Evolutionary conservation across 2,329 filamentous ascomycete genomes (phyloP), one percentile per base, ranked within the genome.

Genomic region (Aspergillus sp.): DNA sequence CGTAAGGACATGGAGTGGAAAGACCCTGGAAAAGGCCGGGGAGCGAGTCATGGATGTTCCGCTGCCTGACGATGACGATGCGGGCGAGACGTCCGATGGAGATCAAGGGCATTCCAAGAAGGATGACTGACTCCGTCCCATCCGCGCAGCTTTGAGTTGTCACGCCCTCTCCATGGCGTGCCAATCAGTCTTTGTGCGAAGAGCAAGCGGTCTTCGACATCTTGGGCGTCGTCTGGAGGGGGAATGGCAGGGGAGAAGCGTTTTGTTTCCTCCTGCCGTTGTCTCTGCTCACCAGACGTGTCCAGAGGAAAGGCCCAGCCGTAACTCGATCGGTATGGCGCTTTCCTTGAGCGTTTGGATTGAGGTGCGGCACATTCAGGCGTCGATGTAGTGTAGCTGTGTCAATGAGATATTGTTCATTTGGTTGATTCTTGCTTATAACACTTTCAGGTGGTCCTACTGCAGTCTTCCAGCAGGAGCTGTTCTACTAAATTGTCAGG

Each of bases 111-210:
- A 36, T 36, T 45, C 46, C 24, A 49, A 59, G 31, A 49, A 50
- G 33, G 44, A 53, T 26, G 40, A 55, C 16, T 56, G 37, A 48
- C 34, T 11, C 13, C 32, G 30, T 15, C 24, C 17, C 22, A 11
- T 25, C 43, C 82, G 86, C 86, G 89, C 82, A 81, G 83, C 82
- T 81, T 93, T 94, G 82, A 94, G 86, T 91, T 93, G 84, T 75
- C 85, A 86, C 74, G 74, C 69, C 69, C 71, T 74, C 67, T 72
- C 82, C 74, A 74, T 89, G 79, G 78, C 75, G 76, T 86, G 84
- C 78, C 81, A 79, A 91, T 88, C 79, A 91, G 86, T 94, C 86
- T 83, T 77, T 79, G 82, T 93, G 86, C 86, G 84, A 71, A 94
- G 71, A 94, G 73, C 72, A 49, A 46, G 33, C 49, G 46, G 41